Conservation (phyloP, 805 yeast genomes). For the Torulaspora microellipsoides region DNA sequence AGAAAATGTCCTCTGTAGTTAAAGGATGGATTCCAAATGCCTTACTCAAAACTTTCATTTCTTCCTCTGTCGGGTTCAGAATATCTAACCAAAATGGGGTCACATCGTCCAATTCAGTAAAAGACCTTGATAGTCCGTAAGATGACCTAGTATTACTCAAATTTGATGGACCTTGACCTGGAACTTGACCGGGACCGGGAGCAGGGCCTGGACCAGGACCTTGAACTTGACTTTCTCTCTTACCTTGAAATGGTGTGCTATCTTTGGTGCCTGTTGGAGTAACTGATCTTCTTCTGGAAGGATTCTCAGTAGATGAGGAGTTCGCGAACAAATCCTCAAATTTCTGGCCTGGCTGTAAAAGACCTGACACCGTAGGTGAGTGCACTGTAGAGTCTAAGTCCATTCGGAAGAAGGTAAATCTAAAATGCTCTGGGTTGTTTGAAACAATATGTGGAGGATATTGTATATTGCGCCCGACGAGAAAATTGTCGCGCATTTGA, state of each 20-base stretch:
- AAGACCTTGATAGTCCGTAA: slow-evolving; percentile 2
- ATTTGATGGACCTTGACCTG: not conserved
- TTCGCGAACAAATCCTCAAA: slow-evolving; percentile 62
- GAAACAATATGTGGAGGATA: slow-evolving; percentile 44
- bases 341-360: slow-evolving; percentile 56
- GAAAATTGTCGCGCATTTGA: slow-evolving; percentile 24
- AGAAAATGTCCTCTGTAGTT: slow-evolving; percentile 89
- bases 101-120: slow-evolving; percentile 31
- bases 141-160: slow-evolving; percentile 5
- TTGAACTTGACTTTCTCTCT: slow-evolving; percentile 7
- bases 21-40: slow-evolving; percentile 94
- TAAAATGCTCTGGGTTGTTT: slow-evolving; percentile 50
- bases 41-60: slow-evolving; percentile 85
- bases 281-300: slow-evolving; percentile 6
- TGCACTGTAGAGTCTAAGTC: slow-evolving; percentile 86
- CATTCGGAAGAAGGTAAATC: slow-evolving; percentile 91
- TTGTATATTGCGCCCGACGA: slow-evolving; percentile 34
- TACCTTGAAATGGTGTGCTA: slow-evolving; percentile 9
- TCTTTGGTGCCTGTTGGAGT: slow-evolving; percentile 10
- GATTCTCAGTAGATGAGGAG: slow-evolving; percentile 31
- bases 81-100: slow-evolving; percentile 93
- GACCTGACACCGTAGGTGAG: slow-evolving; percentile 81
- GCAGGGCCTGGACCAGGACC: too few relatives aligned
- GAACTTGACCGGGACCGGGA: too few relatives aligned
- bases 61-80: slow-evolving; percentile 90